Conservation (phyloP, 345 rosid genomes). For the Rhodamnia argentea region DNA sequence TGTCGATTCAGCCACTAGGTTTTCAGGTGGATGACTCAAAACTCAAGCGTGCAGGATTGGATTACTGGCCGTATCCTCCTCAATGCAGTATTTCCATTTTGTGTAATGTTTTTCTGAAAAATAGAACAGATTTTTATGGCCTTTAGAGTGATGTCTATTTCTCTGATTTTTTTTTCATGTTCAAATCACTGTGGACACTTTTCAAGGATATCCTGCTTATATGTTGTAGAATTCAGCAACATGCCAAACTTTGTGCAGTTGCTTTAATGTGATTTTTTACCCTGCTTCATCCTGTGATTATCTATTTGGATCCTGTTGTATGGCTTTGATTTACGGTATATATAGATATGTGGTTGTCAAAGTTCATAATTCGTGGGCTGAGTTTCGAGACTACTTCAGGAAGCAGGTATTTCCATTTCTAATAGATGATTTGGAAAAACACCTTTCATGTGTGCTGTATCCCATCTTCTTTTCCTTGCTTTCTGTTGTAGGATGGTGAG, state of each 20-base stretch:
- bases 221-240: background rate
- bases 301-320: background rate
- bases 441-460: background rate
- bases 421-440: background rate
- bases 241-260: background rate
- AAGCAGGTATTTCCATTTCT: constrained; percentile 42
- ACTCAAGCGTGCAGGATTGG: constrained; percentile 93
- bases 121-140: background rate
- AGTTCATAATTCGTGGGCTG: constrained; percentile 76
- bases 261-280: background rate
- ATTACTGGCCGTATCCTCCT: constrained; percentile 95
- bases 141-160: background rate
- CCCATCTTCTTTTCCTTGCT: background rate
- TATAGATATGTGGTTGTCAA: constrained; percentile 70
- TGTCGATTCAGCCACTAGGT: constrained; percentile 63
- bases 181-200: background rate
- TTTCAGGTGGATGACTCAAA: constrained; percentile 77
- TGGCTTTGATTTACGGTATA: background rate
- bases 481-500: constrained; percentile 53
- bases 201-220: background rate
- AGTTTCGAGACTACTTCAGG: constrained; percentile 61
- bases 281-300: background rate
- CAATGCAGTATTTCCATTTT: background rate
- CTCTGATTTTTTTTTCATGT: background rate
- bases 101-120: background rate